Evolutionary conservation across 371 early-diverging fungal genomes (phyloP), one percentile per base, ranked within the genome.

Genomic region (Mortierella sp.): DNA sequence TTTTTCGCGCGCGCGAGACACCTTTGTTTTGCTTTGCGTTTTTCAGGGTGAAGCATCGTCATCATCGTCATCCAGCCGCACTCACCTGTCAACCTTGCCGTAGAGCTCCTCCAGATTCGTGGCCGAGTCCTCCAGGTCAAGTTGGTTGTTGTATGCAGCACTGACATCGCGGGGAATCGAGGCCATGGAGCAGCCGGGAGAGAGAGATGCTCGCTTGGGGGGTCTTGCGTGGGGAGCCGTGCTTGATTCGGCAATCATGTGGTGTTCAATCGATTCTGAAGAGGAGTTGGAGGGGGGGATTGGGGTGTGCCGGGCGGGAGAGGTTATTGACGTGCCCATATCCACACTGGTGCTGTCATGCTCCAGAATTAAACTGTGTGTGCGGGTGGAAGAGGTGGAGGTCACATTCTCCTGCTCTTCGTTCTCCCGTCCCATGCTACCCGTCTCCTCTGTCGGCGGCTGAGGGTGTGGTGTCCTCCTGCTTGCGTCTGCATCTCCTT

Each of bases 141-240:
- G 50, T 34, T 44, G 44, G 29, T 16, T 29, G 49, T 34, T 53
- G 43, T 74, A 74, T 16, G 57, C 25, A 12, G 69, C 56, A 49
- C 68, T 64, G 52, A 74, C 68, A 24, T 74, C 76, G 24, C 68
- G 68, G 40, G 68, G 68, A 39, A 74, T 60, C 39, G 76, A 74
- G 56, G 55, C 49, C 69, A 67, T 60, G 48, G 76, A 74, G 60
- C 69, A 63, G 14, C 68, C 61, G 24, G 76, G 76, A 14, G 76
- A 74, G 16, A 73, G 52, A 0, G 73, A 58, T 10, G 67, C 73
- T 17, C 56, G 47, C 24, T 39, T 24, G 24, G 46, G 27, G n/a
- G 55, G 27, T 8, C 71, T 64, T 48, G 50, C 54, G 16, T 44
- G 46, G 54, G 54, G 55, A 41, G 57, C 54, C 63, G 58, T 67